Evolutionary conservation across 371 early-diverging fungal genomes (phyloP).

Genomic region (Nematocida minor): DNA sequence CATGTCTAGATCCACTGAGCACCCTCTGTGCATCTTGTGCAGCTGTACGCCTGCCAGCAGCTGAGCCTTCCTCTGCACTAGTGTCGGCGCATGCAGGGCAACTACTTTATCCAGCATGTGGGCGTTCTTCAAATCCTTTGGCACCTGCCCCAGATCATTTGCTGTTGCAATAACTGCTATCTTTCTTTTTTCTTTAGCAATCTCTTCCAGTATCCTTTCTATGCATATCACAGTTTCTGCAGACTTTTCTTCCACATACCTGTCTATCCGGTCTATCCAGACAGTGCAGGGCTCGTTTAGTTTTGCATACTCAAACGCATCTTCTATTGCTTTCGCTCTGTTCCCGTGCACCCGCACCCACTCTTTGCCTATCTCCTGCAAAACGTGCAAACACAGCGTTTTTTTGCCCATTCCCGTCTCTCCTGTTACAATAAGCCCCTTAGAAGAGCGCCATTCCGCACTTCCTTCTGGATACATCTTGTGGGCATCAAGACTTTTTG

Average conservation of each 20-base stretch:
- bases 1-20: not conserved
- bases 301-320: slow-evolving; percentile 45
- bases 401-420: slow-evolving; percentile 32
- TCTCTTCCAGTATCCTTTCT: slow-evolving; percentile 40
- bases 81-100: not conserved
- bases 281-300: slow-evolving; percentile 52
- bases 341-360: slow-evolving; percentile 11
- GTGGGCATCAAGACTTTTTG: not conserved
- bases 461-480: too few species aligned
- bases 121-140: slow-evolving; percentile 1
- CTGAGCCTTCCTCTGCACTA: slow-evolving; percentile 10
- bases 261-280: slow-evolving; percentile 36
- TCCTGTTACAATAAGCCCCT: slow-evolving; percentile 10
- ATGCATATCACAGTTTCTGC: not conserved
- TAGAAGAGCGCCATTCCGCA: not conserved
- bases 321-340: not conserved
- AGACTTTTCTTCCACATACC: slow-evolving; percentile 3
- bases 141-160: not conserved
- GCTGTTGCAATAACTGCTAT: slow-evolving; percentile 17
- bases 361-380: slow-evolving; percentile 21
- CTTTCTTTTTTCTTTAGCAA: not conserved
- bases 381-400: slow-evolving; percentile 5
- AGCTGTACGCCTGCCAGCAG: not conserved
- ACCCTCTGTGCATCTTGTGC: not conserved
- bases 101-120: slow-evolving; percentile 17